These are phyloP conservation scores for Haplosporangium sp. DNA, from an alignment of 371 early-diverging fungal genomes.

Conservation along the genomic window DNA sequence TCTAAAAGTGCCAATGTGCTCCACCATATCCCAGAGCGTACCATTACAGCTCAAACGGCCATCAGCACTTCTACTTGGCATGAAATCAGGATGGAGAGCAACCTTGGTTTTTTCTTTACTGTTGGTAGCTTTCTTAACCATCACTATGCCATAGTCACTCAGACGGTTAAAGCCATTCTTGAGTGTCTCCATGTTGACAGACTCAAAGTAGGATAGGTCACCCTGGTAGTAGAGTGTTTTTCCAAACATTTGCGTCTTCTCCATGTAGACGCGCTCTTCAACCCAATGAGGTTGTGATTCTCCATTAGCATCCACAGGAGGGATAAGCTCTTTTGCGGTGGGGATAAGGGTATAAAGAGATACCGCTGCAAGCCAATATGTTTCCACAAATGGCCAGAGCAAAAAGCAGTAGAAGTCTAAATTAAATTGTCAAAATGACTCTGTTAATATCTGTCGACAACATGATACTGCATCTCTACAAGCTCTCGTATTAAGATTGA, in stretches of 20 bases:
- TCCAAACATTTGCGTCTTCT: slow-evolving; percentile 81
- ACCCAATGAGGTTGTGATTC: slow-evolving; percentile 65
- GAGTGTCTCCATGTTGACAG: slow-evolving; percentile 88
- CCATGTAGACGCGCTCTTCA: slow-evolving; percentile 75
- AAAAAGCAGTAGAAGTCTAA: slow-evolving; percentile 88
- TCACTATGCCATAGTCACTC: slow-evolving; percentile 76
- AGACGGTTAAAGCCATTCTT: slow-evolving; percentile 81
- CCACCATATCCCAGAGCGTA: slow-evolving; percentile 84
- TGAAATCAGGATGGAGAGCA: slow-evolving; percentile 66
- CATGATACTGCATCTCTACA: too few species aligned
- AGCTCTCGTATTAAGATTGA: background rate
- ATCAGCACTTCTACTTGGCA: slow-evolving; percentile 64
- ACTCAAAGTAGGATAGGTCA: slow-evolving; percentile 85
- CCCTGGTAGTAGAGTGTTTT: slow-evolving; percentile 88
- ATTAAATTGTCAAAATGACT: background rate
- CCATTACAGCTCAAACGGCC: slow-evolving; percentile 71
- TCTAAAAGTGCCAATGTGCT: slow-evolving; percentile 85
- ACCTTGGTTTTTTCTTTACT: slow-evolving; percentile 59
- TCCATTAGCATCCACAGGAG: slow-evolving; percentile 28
- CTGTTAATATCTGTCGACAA: too few species aligned
- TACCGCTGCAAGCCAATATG: slow-evolving; percentile 83
- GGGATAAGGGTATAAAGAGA: slow-evolving; percentile 49
- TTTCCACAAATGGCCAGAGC: slow-evolving; percentile 92
- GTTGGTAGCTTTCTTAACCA: slow-evolving; percentile 55
- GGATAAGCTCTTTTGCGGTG: slow-evolving; percentile 24